A percentile compares a stretch with the other conserved stretches of the same genome.
Conservation (phyloP, 805 yeast genomes). For the Yarrowia sp. region DNA sequence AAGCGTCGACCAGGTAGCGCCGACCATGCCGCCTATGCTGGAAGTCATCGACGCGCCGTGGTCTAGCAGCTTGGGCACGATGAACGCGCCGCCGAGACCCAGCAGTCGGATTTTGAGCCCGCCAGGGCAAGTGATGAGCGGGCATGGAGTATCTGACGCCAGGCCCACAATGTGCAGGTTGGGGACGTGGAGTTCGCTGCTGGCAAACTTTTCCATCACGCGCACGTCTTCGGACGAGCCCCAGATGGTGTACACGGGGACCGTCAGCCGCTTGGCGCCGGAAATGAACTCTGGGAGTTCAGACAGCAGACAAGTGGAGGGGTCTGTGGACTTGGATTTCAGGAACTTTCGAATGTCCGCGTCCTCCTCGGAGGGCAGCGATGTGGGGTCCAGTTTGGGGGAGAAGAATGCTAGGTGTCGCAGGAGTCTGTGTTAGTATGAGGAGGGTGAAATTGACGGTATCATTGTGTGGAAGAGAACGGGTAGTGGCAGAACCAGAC, state of each 20-base stretch:
- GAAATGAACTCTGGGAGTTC: conserved; percentile 50
- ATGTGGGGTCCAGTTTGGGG: conserved; percentile 50
- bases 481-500: too few relatives aligned
- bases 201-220: conserved; percentile 59
- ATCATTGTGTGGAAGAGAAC: too few relatives aligned
- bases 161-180: conserved; percentile 66
- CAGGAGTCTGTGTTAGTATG: conserved; percentile 32
- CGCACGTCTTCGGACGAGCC: conserved; percentile 74
- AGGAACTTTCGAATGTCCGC: conserved; percentile 44
- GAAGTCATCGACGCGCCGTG: conserved; percentile 49
- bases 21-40: conserved; percentile 56
- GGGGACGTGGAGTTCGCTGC: conserved; percentile 50
- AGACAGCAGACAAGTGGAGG: conserved; percentile 39
- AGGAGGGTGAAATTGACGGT: neutral
- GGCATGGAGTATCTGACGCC: conserved; percentile 40
- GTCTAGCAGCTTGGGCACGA: conserved; percentile 64
- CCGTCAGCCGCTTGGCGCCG: conserved; percentile 44
- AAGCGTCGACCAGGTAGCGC: conserved; percentile 71
- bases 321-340: conserved; percentile 43
- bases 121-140: conserved; percentile 44
- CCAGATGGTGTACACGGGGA: conserved; percentile 73
- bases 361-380: conserved; percentile 51
- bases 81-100: conserved; percentile 71
- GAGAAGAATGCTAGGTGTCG: conserved; percentile 67
- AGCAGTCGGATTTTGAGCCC: conserved; percentile 51